Evolutionary conservation across 192 early-diverging fungal species (phyloP), one percentile per base, ranked within the genome.

Genomic region (Rhizoclosmatium globosum): DNA sequence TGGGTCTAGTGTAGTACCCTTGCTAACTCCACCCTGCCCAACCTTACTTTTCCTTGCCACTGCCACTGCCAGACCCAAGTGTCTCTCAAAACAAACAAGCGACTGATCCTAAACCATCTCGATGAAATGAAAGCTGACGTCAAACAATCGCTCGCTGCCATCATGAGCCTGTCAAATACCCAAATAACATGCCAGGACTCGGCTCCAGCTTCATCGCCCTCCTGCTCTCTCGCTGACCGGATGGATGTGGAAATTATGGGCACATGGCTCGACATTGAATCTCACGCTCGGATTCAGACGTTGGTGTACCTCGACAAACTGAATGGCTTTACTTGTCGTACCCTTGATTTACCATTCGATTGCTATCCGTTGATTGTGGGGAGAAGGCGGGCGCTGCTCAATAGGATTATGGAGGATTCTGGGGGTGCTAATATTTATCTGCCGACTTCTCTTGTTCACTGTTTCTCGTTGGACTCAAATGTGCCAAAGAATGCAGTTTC

Each of bases 281-380:
- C 57, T 23, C 4, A 7, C 15, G 89, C 88, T 11, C 74, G 87
- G 68, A 45, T 90, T 57, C 61, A 82, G 19, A 64, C 81, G 2
- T 64, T 87, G 56, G 80, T 86, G 6, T 77, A 77, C 43, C 64
- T 85, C 4, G 84, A 85, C 73, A 77, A 86, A 67, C 44, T 85
- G 74, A 84, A 79, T 44, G 85, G 88, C 19, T 77, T 92, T 21
- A 57, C 76, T 47, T 68, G 71, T 39, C 82, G 85, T 31, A 80
- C 60, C 4, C 44, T 92, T 43, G 64, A 84, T 21, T 11, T 89
- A 53, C 80, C 77, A 13, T 79, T 84, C 64, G 87, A 87, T 59
- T 86, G 87, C 38, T 94, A 94, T 64, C 87, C 92, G 56, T 83
- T 95, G 62, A 84, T 95, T n/a, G 88, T 90, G 39, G 94, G 93